Conservation (phyloP, 371 early-diverging fungal genomes). For the Mucor irregularis region DNA sequence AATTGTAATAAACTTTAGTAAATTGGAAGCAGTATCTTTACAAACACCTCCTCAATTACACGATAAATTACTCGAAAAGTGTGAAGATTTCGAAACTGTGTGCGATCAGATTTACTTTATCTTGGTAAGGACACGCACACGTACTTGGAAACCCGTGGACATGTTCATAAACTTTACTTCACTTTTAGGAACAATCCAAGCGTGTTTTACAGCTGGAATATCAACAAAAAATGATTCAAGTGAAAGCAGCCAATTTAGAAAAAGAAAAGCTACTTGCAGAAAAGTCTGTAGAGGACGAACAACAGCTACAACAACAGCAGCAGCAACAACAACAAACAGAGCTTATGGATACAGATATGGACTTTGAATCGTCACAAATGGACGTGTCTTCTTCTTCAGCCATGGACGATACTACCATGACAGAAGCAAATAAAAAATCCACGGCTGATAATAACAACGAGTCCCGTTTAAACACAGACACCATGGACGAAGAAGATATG, state of each 20-base stretch:
- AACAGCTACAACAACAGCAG: slow-evolving; percentile 27
- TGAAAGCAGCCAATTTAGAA: slow-evolving; percentile 13
- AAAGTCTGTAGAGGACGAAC: slow-evolving; percentile 4
- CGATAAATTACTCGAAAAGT: slow-evolving; percentile 35
- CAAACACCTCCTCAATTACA: slow-evolving; percentile 27
- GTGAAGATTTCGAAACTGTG: slow-evolving; percentile 47
- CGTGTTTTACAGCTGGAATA: slow-evolving; percentile 40
- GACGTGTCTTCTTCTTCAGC: slow-evolving; percentile 5
- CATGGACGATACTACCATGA: neutral
- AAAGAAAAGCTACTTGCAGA: slow-evolving; percentile 17
- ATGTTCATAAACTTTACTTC: too few species aligned
- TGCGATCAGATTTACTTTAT: slow-evolving; percentile 51
- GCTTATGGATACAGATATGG: slow-evolving; percentile 19
- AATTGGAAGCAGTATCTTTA: slow-evolving; percentile 18
- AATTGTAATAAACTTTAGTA: slow-evolving; percentile 15
- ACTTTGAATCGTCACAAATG: slow-evolving; percentile 12
- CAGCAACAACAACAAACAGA: slow-evolving; percentile 13
- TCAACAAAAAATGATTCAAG: slow-evolving; percentile 29
- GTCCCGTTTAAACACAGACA: neutral
- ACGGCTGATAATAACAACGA: slow-evolving; percentile 1
- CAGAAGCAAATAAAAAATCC: neutral
- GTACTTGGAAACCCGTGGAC: neutral
- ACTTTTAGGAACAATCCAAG: slow-evolving; percentile 46
- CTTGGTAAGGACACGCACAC: slow-evolving; percentile 20
- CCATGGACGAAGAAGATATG: slow-evolving; percentile 34